A percentile compares a stretch with the other conserved stretches of the same genome.
These are phyloP conservation scores for Lactarius tabidus DNA, from an alignment of 768 basidiomycete genomes.

Conservation along the genomic window DNA sequence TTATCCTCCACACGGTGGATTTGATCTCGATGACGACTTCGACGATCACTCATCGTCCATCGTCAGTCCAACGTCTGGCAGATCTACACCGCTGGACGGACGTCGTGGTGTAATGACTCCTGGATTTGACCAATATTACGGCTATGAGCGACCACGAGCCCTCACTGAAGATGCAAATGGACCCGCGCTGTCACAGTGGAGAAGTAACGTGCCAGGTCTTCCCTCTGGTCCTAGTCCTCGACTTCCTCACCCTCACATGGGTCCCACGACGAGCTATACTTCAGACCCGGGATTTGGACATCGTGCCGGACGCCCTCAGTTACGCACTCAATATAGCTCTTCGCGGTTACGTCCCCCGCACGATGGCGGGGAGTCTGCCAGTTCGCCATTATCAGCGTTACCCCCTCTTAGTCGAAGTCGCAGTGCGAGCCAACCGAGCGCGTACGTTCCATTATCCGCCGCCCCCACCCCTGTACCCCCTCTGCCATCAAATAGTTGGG, in stretches of 20 bases:
- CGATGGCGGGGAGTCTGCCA: slow-evolving; percentile 15
- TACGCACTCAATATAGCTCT: slow-evolving; percentile 23
- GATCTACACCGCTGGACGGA: slow-evolving; percentile 66
- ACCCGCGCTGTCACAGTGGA: slow-evolving; percentile 24
- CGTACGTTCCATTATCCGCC: slow-evolving; percentile 53
- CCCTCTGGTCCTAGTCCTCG: slow-evolving; percentile 21
- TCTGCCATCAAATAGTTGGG: slow-evolving; percentile 47
- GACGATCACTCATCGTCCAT: slow-evolving; percentile 66
- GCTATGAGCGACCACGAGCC: slow-evolving; percentile 25
- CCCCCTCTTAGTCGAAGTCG: slow-evolving; percentile 52
- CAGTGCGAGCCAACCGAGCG: slow-evolving; percentile 75
- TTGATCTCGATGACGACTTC: slow-evolving; percentile 71
- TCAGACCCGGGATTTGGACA: slow-evolving; percentile 18
- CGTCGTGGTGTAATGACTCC: slow-evolving; percentile 39
- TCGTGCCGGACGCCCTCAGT: slow-evolving; percentile 18
- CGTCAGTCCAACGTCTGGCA: slow-evolving; percentile 50
- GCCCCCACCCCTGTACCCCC: slow-evolving; percentile 50
- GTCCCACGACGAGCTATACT: slow-evolving; percentile 19
- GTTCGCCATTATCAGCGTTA: slow-evolving; percentile 25
- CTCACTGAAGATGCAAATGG: slow-evolving; percentile 26
- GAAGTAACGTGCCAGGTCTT: slow-evolving; percentile 23
- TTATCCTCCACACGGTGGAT: slow-evolving; percentile 61
- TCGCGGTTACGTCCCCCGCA: slow-evolving; percentile 21
- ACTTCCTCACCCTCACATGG: slow-evolving; percentile 10
- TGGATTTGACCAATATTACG: slow-evolving; percentile 18